A percentile compares a stretch with the other conserved stretches of the same genome.
phyloP scores from a whole-genome alignment of 805 yeast genomes.

The Nakazawaea ernobii region DNA sequence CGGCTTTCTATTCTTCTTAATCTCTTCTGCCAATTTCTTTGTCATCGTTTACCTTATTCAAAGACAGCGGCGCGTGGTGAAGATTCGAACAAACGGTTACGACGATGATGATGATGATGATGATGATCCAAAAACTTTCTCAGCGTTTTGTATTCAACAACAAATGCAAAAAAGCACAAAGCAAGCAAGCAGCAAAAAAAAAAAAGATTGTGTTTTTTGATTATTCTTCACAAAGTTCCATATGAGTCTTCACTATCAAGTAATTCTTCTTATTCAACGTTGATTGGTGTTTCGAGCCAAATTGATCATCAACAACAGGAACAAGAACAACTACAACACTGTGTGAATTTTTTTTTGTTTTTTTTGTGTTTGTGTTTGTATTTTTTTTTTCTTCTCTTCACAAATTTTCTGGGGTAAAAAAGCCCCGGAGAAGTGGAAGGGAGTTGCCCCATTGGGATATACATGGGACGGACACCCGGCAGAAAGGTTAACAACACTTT shows the following conservation, averaged over 20 bases:
- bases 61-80: not conserved
- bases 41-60: slow-evolving; percentile 43
- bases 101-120: too few species aligned
- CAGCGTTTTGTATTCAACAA: too few species aligned
- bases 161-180: not conserved
- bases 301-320: too few species aligned
- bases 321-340: not conserved
- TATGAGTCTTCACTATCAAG: too few species aligned
- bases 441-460: not conserved
- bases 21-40: slow-evolving; percentile 46
- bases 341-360: not conserved
- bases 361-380: too few species aligned
- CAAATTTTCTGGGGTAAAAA: slow-evolving; percentile 6
- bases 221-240: too few species aligned
- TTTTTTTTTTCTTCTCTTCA: too few species aligned
- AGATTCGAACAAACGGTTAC: not conserved
- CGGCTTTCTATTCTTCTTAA: slow-evolving; percentile 53
- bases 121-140: too few species aligned
- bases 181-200: not conserved
- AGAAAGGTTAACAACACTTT: not conserved
- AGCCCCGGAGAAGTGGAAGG: not conserved
- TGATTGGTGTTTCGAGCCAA: too few species aligned
- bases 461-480: not conserved
- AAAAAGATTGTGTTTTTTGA: not conserved
- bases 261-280: too few species aligned